Conservation (phyloP, 2,329 filamentous ascomycete genomes). For the Cercospora sp. region DNA sequence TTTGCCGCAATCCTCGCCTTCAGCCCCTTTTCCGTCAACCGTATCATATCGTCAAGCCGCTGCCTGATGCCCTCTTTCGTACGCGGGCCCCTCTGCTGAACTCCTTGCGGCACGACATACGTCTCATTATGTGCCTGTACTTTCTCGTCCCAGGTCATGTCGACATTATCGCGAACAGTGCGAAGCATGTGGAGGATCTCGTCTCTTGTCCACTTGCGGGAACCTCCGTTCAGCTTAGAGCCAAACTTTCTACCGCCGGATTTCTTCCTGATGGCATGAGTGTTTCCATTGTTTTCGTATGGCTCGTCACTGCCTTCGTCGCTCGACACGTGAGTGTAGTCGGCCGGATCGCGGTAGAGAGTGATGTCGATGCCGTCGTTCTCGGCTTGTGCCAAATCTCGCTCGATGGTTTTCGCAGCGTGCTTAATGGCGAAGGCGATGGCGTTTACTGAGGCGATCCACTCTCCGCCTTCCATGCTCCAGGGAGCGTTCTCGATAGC, state of each 20-base stretch:
- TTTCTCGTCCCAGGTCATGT: not conserved
- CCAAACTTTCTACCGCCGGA: not conserved
- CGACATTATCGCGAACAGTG: not conserved
- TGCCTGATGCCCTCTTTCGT: constrained; percentile 8
- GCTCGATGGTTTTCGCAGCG: not conserved
- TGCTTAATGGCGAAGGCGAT: constrained; percentile 3
- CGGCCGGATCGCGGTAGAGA: not conserved
- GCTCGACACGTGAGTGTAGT: not conserved
- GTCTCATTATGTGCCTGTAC: not conserved
- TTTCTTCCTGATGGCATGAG: not conserved
- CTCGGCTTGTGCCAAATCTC: not conserved
- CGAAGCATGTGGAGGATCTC: constrained; percentile 5
- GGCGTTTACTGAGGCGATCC: constrained; percentile 1
- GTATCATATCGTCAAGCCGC: constrained; percentile 1
- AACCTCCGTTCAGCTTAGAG: not conserved
- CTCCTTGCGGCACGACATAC: not conserved
- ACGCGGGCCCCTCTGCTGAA: not conserved
- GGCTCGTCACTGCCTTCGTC: not conserved
- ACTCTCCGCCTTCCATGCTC: not conserved
- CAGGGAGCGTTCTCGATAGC: constrained; percentile 9
- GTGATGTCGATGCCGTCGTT: not conserved
- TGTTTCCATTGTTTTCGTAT: not conserved
- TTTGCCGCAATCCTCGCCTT: constrained; percentile 5
- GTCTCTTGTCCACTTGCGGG: not conserved
- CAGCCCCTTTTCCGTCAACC: constrained; percentile 1